Evolutionary conservation across 2,329 filamentous ascomycete species (phyloP), one percentile per base, ranked within the genome.

Genomic region (Colletotrichum sp.): DNA sequence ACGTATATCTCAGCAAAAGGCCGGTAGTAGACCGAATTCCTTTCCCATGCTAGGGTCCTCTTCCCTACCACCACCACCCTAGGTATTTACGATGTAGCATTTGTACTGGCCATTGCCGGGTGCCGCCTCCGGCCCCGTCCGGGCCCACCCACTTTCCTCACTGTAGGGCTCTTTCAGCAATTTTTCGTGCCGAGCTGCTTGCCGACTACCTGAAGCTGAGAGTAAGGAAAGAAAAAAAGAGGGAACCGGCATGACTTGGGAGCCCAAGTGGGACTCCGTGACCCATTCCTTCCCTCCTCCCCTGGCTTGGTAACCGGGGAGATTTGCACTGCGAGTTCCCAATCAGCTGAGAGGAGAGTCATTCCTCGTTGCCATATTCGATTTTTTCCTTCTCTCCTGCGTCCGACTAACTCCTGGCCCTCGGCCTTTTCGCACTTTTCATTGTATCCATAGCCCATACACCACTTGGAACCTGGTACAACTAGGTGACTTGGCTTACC

Each of bases 261-360:
- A 32, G n/a, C 73, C 74, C 70, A 76, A 76, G 70, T 76, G 74
- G 74, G 70, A 73, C 74, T 73, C 15, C 30, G 49, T 44, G 39
- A 57, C 64, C 59, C 64, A 72, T 75, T 44, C 64, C 44, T 67
- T 64, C 49, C 64, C 59, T 52, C 19, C 12, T 44, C 11, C 61
- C 44, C 39, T 59, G 25, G 64, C 71, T 74, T 73, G 70, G 74
- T 76, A 64, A 74, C 74, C 74, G 57, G 65, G 64, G 57, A 73
- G 65, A 76, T 74, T 61, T 32, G 71, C 66, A 34, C 64, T 22
- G 70, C 57, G 62, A 63, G 36, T 52, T 68, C 34, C 64, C 69
- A 71, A 76, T 76, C 73, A 69, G 39, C 69, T 76, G 73, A 73
- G 57, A 52, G 44, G 25, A 68, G 69, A 75, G 70, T 65, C 73